Evolutionary conservation across 495 filamentous ascomycete species (phyloP).

Genomic region (Hyphodiscus hymeniophilus): DNA sequence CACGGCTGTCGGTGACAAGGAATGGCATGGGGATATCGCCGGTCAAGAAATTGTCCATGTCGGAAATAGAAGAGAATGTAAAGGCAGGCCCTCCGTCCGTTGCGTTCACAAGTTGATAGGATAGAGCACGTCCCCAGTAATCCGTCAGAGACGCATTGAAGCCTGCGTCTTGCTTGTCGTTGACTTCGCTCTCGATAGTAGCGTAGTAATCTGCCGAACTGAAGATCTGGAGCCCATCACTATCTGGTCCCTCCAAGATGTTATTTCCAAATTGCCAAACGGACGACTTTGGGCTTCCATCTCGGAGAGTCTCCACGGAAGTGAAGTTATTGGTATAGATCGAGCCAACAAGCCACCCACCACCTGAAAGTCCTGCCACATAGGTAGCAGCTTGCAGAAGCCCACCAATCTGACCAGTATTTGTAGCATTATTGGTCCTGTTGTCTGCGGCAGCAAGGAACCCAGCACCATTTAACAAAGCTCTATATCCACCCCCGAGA

Average conservation of each 20-base stretch:
- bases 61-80: constrained; percentile 83
- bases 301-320: constrained; percentile 53
- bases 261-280: constrained; percentile 73
- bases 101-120: constrained; percentile 77
- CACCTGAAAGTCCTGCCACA: constrained; percentile 76
- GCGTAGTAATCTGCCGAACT: constrained; percentile 55
- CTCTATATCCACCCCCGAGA: constrained; percentile 73
- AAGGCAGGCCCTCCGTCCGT: constrained; percentile 67
- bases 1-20: constrained; percentile 66
- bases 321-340: constrained; percentile 89
- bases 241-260: constrained; percentile 61
- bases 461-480: constrained; percentile 83
- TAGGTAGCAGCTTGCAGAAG: constrained; percentile 82
- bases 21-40: constrained; percentile 78
- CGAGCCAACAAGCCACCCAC: constrained; percentile 80
- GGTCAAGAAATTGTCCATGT: constrained; percentile 54
- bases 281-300: constrained; percentile 42
- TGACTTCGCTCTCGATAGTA: constrained; percentile 53
- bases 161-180: constrained; percentile 58
- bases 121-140: constrained; percentile 75
- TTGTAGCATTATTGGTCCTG: constrained; percentile 58
- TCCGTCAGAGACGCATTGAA: constrained; percentile 78
- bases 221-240: constrained; percentile 40
- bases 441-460: constrained; percentile 78
- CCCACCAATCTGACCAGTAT: constrained; percentile 68